A percentile compares a stretch with the other conserved stretches of the same genome.
These are phyloP conservation scores for Diaporthe sp. DNA, from an alignment of 2,329 filamentous ascomycete genomes.

Conservation along the genomic window DNA sequence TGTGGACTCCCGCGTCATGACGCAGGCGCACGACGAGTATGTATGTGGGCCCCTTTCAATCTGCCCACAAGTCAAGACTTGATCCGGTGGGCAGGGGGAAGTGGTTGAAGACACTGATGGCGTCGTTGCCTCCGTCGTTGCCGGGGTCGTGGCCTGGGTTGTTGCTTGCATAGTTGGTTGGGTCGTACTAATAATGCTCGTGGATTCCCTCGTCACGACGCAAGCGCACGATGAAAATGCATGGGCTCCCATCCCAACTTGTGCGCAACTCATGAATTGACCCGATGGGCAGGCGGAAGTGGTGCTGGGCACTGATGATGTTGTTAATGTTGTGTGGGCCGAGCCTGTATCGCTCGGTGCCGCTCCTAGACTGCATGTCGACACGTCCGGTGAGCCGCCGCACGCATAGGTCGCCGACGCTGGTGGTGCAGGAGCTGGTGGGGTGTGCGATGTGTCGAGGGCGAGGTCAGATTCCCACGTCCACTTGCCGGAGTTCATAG, in stretches of 20 bases:
- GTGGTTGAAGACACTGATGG: background rate
- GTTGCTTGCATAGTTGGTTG: background rate
- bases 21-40: background rate
- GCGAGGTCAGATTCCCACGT: background rate
- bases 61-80: background rate
- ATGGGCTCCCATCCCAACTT: background rate
- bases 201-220: background rate
- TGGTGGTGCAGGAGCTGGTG: background rate
- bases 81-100: background rate
- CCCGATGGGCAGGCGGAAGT: background rate
- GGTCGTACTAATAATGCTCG: background rate
- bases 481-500: background rate
- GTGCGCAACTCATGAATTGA: background rate
- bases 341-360: background rate
- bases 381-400: background rate
- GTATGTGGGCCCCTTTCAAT: background rate
- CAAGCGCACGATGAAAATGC: background rate
- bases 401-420: background rate
- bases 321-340: background rate
- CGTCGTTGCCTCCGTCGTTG: background rate
- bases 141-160: background rate
- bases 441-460: background rate
- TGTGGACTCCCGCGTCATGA: background rate
- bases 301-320: background rate
- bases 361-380: background rate